Percentiles rank a stretch among this genome's conserved stretches.
These are phyloP conservation scores for Camelina hispida DNA, from an alignment of 345 rosid genomes.

Conservation along the genomic window DNA sequence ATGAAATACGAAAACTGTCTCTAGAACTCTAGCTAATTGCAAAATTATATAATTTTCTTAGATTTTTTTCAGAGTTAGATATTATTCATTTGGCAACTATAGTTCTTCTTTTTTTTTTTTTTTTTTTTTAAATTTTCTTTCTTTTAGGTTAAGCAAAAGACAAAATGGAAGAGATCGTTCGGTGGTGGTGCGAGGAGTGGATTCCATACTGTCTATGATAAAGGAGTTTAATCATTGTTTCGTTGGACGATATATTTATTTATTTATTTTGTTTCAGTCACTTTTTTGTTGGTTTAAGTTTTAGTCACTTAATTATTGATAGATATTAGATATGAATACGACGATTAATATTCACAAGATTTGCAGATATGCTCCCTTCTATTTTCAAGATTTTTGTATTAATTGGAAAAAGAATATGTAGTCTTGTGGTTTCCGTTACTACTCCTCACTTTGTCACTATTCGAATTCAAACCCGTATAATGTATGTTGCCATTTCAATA, in stretches of 20 bases:
- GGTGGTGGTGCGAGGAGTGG: conserved; percentile 46
- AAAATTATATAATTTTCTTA: background rate
- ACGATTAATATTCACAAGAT: conserved; percentile 9
- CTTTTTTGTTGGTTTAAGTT: background rate
- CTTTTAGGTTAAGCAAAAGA: conserved; percentile 32
- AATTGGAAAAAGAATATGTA: background rate
- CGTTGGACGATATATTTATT: conserved; percentile 8
- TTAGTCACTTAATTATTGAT: conserved; percentile 28
- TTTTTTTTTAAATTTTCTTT: background rate
- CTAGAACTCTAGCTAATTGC: background rate
- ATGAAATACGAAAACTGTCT: conserved; percentile 4
- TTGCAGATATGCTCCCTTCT: conserved; percentile 6
- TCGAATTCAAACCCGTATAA: too few relatives aligned
- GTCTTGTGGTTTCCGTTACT: background rate
- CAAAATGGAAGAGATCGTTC: conserved; percentile 22
- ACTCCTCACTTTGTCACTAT: background rate
- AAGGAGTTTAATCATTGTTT: conserved; percentile 41
- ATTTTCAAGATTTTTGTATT: background rate
- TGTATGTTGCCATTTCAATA: background rate
- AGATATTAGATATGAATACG: background rate
- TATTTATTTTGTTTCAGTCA: background rate
- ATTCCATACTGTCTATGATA: conserved; percentile 45
- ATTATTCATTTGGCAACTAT: conserved; percentile 18
- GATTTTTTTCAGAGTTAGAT: conserved; percentile 3
- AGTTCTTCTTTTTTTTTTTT: conserved; percentile 1